Evolutionary conservation across 164 flowering plant species (phyloP).

Genomic region (Liriodendron chinense): DNA sequence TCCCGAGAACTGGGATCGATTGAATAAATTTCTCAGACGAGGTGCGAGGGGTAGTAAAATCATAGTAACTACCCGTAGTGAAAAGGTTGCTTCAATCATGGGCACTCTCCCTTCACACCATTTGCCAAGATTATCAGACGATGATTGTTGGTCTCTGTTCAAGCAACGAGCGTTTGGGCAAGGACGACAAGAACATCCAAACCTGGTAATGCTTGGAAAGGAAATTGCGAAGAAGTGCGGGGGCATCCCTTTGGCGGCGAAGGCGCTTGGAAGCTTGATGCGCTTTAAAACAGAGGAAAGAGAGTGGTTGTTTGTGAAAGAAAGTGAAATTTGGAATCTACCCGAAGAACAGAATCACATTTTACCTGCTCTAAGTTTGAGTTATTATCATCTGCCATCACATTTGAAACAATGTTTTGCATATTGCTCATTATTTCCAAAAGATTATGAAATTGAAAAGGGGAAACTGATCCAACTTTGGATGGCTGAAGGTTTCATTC

Average conservation of each 20-base stretch:
- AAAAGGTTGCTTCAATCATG: conserved; percentile 11
- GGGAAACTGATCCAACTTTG: conserved; percentile 13
- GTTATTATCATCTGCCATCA: conserved; percentile 18
- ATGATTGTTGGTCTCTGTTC: conserved; percentile 12
- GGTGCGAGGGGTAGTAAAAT: conserved; percentile 13
- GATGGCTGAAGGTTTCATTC: conserved; percentile 22
- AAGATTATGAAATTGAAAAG: conserved; percentile 7
- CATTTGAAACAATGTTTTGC: conserved; percentile 23
- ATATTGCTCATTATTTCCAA: conserved; percentile 22
- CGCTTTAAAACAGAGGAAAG: conserved; percentile 5
- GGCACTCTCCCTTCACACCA: not conserved
- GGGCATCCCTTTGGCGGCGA: conserved; percentile 21
- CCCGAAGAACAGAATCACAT: conserved; percentile 2
- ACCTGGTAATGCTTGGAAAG: conserved; percentile 3
- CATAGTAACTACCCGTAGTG: conserved; percentile 17
- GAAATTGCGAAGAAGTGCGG: conserved; percentile 18
- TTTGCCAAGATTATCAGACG: conserved; percentile 7
- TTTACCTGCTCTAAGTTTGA: conserved; percentile 18
- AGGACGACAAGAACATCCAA: not conserved
- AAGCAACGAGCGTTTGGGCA: not conserved
- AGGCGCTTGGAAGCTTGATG: conserved; percentile 16
- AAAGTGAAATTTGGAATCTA: conserved; percentile 13
- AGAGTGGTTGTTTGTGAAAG: conserved; percentile 14
- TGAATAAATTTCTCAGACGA: not conserved
- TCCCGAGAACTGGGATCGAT: conserved; percentile 1